Evolutionary conservation across 108 stramenopile species (phyloP).

Genomic region (Skeletonema marinoi): DNA sequence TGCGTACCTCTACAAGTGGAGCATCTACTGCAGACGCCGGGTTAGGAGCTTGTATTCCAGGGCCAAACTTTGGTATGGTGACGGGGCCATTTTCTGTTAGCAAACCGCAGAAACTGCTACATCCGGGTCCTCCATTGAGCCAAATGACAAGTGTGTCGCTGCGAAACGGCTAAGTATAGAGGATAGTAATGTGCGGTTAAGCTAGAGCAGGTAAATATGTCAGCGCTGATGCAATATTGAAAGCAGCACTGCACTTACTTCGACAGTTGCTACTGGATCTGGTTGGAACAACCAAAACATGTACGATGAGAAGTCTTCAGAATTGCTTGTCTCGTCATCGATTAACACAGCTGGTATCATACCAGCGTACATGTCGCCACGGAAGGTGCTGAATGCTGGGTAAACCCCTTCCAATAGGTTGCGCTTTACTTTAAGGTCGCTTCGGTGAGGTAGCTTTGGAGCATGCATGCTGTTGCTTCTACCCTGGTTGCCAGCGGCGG

Average conservation of each 20-base stretch:
- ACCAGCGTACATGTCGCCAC: conserved; percentile 28
- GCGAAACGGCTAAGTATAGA: conserved; percentile 25
- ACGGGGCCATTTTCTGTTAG: conserved; percentile 47
- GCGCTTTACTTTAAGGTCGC: conserved; percentile 13
- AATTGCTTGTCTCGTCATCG: not conserved
- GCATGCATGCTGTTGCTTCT: not conserved
- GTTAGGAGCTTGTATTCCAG: conserved; percentile 39
- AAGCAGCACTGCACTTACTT: not conserved
- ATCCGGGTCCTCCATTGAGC: conserved; percentile 47
- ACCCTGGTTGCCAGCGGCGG: not conserved
- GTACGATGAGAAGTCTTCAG: conserved; percentile 39
- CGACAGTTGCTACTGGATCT: conserved; percentile 5
- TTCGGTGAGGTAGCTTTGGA: conserved; percentile 1
- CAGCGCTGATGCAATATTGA: too few species aligned
- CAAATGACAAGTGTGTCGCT: conserved; percentile 51
- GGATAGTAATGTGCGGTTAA: not conserved
- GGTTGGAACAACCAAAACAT: conserved; percentile 49
- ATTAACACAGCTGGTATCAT: conserved; percentile 19
- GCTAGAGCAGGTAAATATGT: too few species aligned
- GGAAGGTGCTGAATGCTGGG: conserved; percentile 21
- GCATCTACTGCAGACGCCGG: conserved; percentile 28
- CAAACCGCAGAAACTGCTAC: conserved; percentile 22
- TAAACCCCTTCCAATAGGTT: conserved; percentile 6
- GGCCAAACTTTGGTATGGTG: conserved; percentile 32
- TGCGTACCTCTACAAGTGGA: conserved; percentile 26